A percentile compares a stretch with the other conserved stretches of the same genome.
Evolutionary conservation across 2,329 filamentous ascomycete species (phyloP).

Genomic region (Metarhizium robertsii): DNA sequence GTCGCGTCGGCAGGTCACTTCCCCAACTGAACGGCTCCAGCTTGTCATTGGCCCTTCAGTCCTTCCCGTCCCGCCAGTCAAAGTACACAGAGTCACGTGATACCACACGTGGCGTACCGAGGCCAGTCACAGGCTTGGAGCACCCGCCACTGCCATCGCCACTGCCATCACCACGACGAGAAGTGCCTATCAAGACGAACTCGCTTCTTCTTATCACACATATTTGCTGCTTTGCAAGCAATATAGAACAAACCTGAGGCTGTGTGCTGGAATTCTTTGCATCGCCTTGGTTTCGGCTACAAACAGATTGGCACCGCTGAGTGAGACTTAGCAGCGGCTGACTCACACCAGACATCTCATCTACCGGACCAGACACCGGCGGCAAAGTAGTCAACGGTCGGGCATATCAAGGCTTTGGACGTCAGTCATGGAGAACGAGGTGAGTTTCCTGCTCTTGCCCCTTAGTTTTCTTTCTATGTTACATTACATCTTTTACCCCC

Average conservation of each 20-base stretch:
- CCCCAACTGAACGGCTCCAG: background rate
- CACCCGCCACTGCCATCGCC: background rate
- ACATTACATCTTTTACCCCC: background rate
- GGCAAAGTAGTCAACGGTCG: background rate
- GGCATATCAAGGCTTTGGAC: background rate
- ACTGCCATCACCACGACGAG: background rate
- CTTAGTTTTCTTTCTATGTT: background rate
- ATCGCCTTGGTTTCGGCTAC: background rate
- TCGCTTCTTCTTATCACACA: background rate
- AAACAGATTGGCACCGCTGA: background rate
- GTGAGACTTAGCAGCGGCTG: background rate
- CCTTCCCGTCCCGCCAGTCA: background rate
- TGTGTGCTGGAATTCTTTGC: background rate
- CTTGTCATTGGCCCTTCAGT: constrained; percentile 1
- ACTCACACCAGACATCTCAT: background rate
- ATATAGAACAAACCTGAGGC: background rate
- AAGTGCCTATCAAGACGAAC: background rate
- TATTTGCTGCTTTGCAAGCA: background rate
- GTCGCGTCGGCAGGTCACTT: background rate
- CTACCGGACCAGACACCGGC: background rate
- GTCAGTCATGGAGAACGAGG: constrained; percentile 13
- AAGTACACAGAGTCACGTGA: background rate
- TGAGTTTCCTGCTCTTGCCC: constrained; percentile 4
- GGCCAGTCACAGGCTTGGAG: background rate
- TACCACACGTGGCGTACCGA: background rate